phyloP scores from a whole-genome alignment of 2,329 filamentous ascomycete species.

The Pyrenophora graminea region DNA sequence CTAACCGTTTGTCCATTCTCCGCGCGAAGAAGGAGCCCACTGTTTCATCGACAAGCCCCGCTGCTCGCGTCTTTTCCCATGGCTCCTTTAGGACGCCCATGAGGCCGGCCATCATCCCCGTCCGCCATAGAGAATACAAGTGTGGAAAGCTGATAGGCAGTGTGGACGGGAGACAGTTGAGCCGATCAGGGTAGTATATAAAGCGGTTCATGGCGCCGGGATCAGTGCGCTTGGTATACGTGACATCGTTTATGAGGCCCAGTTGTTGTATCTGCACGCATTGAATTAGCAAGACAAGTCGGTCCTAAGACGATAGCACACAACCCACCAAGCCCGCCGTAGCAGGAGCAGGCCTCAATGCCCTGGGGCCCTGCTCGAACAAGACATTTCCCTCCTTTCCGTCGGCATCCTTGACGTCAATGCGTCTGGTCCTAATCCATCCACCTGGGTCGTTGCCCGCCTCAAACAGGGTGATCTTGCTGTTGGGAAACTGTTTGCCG shows the following conservation, averaged over 20 bases:
- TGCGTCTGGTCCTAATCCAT: conserved; percentile 74
- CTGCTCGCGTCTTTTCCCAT: conserved; percentile 38
- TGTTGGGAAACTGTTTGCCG: conserved; percentile 66
- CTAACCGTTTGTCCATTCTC: conserved; percentile 59
- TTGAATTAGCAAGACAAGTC: conserved; percentile 10
- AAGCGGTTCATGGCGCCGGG: conserved; percentile 68
- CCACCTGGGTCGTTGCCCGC: conserved; percentile 71
- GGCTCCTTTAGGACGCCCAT: conserved; percentile 47
- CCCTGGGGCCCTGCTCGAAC: conserved; percentile 84
- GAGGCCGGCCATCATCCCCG: conserved; percentile 59
- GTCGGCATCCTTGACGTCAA: conserved; percentile 62
- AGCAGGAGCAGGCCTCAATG: conserved; percentile 70
- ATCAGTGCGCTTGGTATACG: conserved; percentile 57
- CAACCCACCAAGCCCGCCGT: conserved; percentile 70
- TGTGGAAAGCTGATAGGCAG: conserved; percentile 30
- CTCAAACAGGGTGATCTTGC: conserved; percentile 83
- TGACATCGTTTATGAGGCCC: conserved; percentile 60
- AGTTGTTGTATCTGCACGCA: conserved; percentile 60
- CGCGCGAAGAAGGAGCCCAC: conserved; percentile 68
- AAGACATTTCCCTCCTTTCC: conserved; percentile 55
- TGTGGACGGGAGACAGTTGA: conserved; percentile 56
- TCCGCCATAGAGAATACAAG: conserved; percentile 52
- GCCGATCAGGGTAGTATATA: conserved; percentile 85
- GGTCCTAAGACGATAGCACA: neutral
- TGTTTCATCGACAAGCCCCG: conserved; percentile 65